phyloP scores from a whole-genome alignment of 768 basidiomycete genomes.

The Psilocybe subaeruginosa region DNA sequence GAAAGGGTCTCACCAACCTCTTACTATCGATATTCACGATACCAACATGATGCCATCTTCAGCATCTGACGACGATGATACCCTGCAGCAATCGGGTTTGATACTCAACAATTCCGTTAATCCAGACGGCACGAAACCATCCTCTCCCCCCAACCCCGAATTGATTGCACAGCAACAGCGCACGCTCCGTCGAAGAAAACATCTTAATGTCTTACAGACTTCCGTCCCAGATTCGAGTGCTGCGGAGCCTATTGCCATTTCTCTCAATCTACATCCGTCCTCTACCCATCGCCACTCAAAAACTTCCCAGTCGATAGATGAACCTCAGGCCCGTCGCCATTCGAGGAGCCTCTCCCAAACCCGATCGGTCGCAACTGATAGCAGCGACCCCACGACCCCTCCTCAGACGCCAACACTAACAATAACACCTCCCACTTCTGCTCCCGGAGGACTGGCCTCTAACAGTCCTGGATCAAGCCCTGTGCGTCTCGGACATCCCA shows the following conservation, averaged over 20 bases:
- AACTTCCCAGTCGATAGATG: neutral
- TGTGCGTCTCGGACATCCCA: constrained; percentile 51
- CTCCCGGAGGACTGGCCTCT: constrained; percentile 11
- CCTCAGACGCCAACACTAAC: neutral
- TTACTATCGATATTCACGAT: constrained; percentile 9
- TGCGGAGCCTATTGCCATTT: constrained; percentile 27
- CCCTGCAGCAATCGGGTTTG: no score
- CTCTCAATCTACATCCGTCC: constrained; percentile 12
- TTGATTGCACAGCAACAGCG: constrained; percentile 20
- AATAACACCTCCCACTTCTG: constrained; percentile 22
- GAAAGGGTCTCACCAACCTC: constrained; percentile 2
- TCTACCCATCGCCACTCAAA: constrained; percentile 18
- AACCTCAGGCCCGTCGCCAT: neutral
- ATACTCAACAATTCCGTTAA: neutral
- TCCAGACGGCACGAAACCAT: neutral
- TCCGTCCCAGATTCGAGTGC: constrained; percentile 18
- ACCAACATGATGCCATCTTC: constrained; percentile 3
- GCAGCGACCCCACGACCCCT: neutral
- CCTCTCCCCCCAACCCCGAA: neutral
- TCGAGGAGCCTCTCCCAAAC: neutral
- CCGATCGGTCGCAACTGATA: neutral
- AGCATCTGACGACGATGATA: neutral
- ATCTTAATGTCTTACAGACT: constrained; percentile 30
- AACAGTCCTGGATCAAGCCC: constrained; percentile 21
- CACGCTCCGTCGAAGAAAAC: constrained; percentile 43